These are phyloP conservation scores for Saturnispora sekii DNA, from an alignment of 805 yeast genomes.

Conservation along the genomic window DNA sequence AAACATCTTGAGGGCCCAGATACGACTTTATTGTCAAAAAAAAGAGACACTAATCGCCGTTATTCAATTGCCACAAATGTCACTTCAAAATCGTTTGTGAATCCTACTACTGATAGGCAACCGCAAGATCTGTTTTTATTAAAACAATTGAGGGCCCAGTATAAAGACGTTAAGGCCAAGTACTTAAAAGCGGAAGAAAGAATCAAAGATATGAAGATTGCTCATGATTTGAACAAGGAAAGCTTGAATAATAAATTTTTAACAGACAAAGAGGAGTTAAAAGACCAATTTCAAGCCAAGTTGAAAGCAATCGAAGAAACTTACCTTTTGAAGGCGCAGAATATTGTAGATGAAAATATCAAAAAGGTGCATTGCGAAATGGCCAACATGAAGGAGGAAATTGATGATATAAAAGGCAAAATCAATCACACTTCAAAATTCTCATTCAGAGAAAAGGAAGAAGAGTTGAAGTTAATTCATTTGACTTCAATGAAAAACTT, in stretches of 20 bases:
- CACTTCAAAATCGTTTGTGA: too few relatives aligned
- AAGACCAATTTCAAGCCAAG: constrained; percentile 20
- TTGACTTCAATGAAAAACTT: not conserved
- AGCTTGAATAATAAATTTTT: not conserved
- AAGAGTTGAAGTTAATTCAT: not conserved
- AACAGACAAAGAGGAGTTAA: not conserved
- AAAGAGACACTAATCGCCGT: too few relatives aligned
- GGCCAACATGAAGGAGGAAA: constrained; percentile 12
- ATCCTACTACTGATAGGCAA: not conserved
- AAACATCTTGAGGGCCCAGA: too few relatives aligned
- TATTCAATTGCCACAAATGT: too few relatives aligned
- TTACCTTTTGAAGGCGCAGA: constrained; percentile 26
- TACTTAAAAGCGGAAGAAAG: constrained; percentile 19
- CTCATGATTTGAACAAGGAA: constrained; percentile 19
- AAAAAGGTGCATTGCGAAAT: constrained; percentile 25
- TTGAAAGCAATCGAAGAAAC: constrained; percentile 14
- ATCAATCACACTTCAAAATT: constrained; percentile 4
- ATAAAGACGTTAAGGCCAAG: constrained; percentile 10
- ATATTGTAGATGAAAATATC: constrained; percentile 28
- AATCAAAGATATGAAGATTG: constrained; percentile 19
- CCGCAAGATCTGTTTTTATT: not conserved
- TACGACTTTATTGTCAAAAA: too few relatives aligned
- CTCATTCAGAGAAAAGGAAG: constrained; percentile 1
- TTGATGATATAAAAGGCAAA: constrained; percentile 12
- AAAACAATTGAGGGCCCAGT: not conserved